Percentiles rank a stretch among this genome's conserved stretches.
phyloP scores from a whole-genome alignment of 352 stramenopile species.

The Elongisporangium undulatum region DNA sequence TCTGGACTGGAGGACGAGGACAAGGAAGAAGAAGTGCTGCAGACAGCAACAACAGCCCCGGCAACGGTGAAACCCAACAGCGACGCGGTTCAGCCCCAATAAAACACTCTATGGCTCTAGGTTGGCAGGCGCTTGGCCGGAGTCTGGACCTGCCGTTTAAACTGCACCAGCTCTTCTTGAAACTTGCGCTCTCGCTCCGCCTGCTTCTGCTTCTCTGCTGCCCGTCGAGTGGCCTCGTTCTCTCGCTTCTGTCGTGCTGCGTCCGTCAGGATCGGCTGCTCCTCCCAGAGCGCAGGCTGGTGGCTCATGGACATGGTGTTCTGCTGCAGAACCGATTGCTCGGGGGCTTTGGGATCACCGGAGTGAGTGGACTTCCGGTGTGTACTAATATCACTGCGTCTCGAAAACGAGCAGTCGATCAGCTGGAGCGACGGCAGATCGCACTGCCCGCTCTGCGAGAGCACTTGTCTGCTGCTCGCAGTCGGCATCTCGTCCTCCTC shows the following conservation, averaged over 20 bases:
- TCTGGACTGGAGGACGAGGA: conserved; percentile 2
- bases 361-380: conserved; percentile 10
- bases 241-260: conserved; percentile 24
- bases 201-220: conserved; percentile 15
- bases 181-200: conserved; percentile 47
- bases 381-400: conserved; percentile 1
- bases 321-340: conserved; percentile 19
- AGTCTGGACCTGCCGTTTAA: conserved; percentile 8
- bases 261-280: conserved; percentile 47
- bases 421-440: not conserved
- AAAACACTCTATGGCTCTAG: too few species aligned
- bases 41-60: not conserved
- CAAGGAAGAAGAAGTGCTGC: conserved; percentile 1
- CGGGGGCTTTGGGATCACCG: too few species aligned
- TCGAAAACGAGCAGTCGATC: not conserved
- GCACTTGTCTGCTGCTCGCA: not conserved
- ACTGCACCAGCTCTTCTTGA: conserved; percentile 52
- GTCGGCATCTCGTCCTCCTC: conserved; percentile 5
- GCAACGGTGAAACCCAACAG: conserved; percentile 7
- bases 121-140: too few species aligned
- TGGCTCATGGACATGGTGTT: conserved; percentile 3
- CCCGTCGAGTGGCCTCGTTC: conserved; percentile 18
- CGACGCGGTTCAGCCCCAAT: conserved; percentile 10
- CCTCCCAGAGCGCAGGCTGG: conserved; percentile 27
- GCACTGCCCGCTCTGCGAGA: too few species aligned